Base-by-base conservation (phyloP, 2,329 filamentous ascomycete species). In the Cyanodermella asteris region DNA sequence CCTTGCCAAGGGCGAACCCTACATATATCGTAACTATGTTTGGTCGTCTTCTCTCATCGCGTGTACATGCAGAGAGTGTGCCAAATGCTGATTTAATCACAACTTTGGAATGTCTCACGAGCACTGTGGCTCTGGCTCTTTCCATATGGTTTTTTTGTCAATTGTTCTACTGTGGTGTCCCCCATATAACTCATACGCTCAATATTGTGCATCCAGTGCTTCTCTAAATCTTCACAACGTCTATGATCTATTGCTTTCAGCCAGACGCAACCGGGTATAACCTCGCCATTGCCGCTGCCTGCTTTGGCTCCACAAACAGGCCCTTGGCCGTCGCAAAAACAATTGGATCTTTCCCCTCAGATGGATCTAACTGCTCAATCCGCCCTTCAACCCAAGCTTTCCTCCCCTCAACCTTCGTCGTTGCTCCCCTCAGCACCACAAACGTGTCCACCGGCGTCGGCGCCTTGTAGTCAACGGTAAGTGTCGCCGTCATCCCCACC, bases 321-420 rank as follows among this genome's bases (percentile, higher is more conserved):
- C 73, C 81, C 42, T 74, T 73, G 0, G 78, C 84, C 50, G 90
- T 77, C 6, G 74, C 80, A 30, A 93, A 47, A 23, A 82, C 60
- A 10, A 60, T 50, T 37, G 60, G 55, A 47, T 71, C 61, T 6
- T 66, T 65, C 17, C 67, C 56, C 36, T 53, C 55, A n/a, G n/a
- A n/a, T 14, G 59, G 51, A 30, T 64, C 64, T 31, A 94, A 50
- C 28, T 77, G 72, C 60, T 91, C 81, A 38, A 94, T 71, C 37
- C 67, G 64, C 2, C 80, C 87, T 50, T 76, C 72, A 1, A 93
- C 80, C 80, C 80, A 93, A 8, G 81, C 84, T 55, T 94, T 94
- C 33, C 87, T 62, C 1, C 87, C 84, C 43, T 94, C 81, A 2
- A 84, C 75, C 53, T 74, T 82, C 7, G 65, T 71, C 12, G 82